phyloP scores from a whole-genome alignment of 2,329 filamentous ascomycete species.

The Paecilomyces variotii region DNA sequence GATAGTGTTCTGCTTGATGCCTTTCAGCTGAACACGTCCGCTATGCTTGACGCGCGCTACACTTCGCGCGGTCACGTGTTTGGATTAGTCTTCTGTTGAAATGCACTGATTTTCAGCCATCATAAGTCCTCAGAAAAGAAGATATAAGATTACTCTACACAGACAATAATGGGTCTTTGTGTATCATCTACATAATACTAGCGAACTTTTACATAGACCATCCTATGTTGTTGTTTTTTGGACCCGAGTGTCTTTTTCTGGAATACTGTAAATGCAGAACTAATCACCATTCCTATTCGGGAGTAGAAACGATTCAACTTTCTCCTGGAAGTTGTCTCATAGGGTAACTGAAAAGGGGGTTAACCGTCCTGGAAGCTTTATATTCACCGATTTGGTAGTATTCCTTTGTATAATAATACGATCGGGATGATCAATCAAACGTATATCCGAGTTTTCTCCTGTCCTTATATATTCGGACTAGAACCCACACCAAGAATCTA shows the following conservation, averaged over 20 bases:
- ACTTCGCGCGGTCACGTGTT: constrained; percentile 10
- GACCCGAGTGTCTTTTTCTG: background rate
- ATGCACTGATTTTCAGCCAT: background rate
- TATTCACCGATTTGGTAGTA: background rate
- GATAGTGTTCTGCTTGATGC: background rate
- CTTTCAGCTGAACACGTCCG: background rate
- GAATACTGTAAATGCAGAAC: background rate
- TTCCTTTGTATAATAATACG: background rate
- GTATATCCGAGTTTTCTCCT: background rate
- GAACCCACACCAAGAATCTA: no score
- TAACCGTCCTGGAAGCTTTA: background rate
- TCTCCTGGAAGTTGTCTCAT: background rate
- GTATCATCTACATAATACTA: background rate
- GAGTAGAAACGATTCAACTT: background rate
- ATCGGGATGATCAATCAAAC: background rate
- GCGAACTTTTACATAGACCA: background rate
- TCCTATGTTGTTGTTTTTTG: background rate
- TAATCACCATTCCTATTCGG: background rate
- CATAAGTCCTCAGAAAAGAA: background rate
- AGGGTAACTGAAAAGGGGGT: background rate
- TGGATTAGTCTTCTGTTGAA: background rate
- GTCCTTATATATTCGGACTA: background rate
- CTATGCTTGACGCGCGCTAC: background rate
- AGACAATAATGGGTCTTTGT: background rate
- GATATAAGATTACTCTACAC: background rate